Conservation (phyloP, 208 protist genomes). For the Herpetomonas samuelpessoai region DNA sequence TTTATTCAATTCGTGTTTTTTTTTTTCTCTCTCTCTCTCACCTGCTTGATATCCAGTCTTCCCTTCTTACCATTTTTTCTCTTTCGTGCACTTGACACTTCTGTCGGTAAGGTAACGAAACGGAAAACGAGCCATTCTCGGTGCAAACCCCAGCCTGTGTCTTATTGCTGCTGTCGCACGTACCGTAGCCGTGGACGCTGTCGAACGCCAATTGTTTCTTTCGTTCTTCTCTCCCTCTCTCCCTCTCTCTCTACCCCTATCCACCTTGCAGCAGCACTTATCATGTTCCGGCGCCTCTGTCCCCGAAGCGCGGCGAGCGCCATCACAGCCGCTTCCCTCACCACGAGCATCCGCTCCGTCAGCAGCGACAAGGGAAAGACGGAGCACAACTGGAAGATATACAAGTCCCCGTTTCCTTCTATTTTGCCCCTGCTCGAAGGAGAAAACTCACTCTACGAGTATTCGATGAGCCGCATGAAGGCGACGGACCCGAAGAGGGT, state of each 20-base stretch:
- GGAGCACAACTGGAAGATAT: constrained; percentile 6
- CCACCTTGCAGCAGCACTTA: no score
- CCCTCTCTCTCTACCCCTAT: neutral
- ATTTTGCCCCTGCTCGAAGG: constrained; percentile 12
- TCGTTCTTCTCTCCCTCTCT: constrained; percentile 14
- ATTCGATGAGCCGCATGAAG: constrained; percentile 8
- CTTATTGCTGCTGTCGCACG: constrained; percentile 9
- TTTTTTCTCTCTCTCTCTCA: no score
- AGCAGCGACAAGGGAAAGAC: neutral
- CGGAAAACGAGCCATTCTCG: no score
- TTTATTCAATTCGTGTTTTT: no score
- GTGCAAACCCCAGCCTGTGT: neutral
- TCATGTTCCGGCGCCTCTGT: neutral
- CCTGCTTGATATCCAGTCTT: no score
- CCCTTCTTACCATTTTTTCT: neutral
- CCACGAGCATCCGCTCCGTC: neutral
- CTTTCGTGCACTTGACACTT: constrained; percentile 1
- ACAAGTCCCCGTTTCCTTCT: constrained; percentile 14
- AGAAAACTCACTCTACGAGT: constrained; percentile 24
- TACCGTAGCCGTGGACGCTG: no score
- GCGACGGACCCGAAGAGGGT: constrained; percentile 12
- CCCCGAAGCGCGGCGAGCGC: no score
- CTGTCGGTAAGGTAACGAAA: neutral
- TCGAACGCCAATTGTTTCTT: neutral
- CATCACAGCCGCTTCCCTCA: neutral